Base-by-base conservation (phyloP, 257 asterid genomes). In the Solanum sitiens region DNA sequence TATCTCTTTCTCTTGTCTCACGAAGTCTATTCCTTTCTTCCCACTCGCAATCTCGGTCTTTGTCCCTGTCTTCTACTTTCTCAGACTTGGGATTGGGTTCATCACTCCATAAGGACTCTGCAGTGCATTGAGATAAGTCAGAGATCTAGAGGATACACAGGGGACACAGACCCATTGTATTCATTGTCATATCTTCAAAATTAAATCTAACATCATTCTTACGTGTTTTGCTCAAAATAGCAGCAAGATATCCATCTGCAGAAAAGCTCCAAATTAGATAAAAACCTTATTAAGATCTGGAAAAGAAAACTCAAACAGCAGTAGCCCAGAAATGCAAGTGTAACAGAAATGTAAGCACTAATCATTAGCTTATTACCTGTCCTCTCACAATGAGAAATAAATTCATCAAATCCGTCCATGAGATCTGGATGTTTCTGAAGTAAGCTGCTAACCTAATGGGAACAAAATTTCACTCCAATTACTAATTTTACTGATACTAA, bases 401-500 rank as follows among this genome's bases (percentile, higher is more conserved):
- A 92, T 85, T 88, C 92, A 75, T 94, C 94, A 32, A 94, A 93
- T 56, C 93, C 95, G 89, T 92, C 94, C 91, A 92, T 88, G 86
- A 94, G 93, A 84, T 93, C 96, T 45, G 93, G 90, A 89, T 94
- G 90, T 86, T 86, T 84, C 90, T 92, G 94, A 61, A 93, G 91
- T 87, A 94, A 86, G 93, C 91, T 91, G 71, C 87, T 87, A 82
- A 92, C 94, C 98, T 94, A 91, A 86, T 75, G 88, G 25, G n/a
- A 45, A 90, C 44, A 88, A 88, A 90, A 86, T 86, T 44, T 25
- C 71, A 75, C 87, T 27, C 87, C 87, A 42, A 90, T 92, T 84
- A 91, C 82, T 35, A 20, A 86, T 87, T 73, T 75, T 42, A 71
- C 83, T 39, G 83, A 82, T 42, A 76, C 50, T 86, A 88, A 23